A percentile compares a stretch with the other conserved stretches of the same genome.
These are phyloP conservation scores for Asterophora parasitica DNA, from an alignment of 768 basidiomycete genomes.

Conservation along the genomic window DNA sequence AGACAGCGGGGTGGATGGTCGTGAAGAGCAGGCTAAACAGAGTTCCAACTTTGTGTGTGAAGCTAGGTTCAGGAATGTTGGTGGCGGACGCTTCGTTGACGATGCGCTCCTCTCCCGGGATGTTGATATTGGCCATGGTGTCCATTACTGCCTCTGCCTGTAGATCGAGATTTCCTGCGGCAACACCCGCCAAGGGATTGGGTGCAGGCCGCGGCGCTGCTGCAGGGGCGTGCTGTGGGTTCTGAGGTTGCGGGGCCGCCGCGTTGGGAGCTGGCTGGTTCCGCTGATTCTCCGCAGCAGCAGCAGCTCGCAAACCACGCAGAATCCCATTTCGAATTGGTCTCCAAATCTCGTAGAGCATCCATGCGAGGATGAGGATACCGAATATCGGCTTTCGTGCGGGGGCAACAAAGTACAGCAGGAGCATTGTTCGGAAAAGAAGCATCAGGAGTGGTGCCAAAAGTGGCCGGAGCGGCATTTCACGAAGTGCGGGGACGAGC, in stretches of 20 bases:
- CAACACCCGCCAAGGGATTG: constrained; percentile 14
- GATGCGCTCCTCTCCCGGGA: constrained; percentile 50
- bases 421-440: constrained; percentile 58
- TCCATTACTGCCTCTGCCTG: constrained; percentile 39
- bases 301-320: constrained; percentile 32
- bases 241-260: constrained; percentile 6
- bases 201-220: constrained; percentile 17
- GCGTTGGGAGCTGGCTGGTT: constrained; percentile 16
- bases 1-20: constrained; percentile 70
- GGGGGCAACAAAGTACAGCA: constrained; percentile 76
- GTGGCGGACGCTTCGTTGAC: constrained; percentile 29
- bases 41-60: constrained; percentile 45
- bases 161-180: constrained; percentile 21
- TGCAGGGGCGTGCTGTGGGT: constrained; percentile 13
- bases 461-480: constrained; percentile 62
- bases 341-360: constrained; percentile 72
- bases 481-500: constrained; percentile 39
- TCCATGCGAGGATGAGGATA: constrained; percentile 61
- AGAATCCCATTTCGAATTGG: constrained; percentile 49
- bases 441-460: constrained; percentile 65
- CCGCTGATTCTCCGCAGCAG: constrained; percentile 24
- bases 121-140: constrained; percentile 51
- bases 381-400: constrained; percentile 68
- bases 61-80: constrained; percentile 37
- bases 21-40: constrained; percentile 54